Evolutionary conservation across 495 filamentous ascomycete genomes (phyloP).

Genomic region (Parachaetomium inaequale): DNA sequence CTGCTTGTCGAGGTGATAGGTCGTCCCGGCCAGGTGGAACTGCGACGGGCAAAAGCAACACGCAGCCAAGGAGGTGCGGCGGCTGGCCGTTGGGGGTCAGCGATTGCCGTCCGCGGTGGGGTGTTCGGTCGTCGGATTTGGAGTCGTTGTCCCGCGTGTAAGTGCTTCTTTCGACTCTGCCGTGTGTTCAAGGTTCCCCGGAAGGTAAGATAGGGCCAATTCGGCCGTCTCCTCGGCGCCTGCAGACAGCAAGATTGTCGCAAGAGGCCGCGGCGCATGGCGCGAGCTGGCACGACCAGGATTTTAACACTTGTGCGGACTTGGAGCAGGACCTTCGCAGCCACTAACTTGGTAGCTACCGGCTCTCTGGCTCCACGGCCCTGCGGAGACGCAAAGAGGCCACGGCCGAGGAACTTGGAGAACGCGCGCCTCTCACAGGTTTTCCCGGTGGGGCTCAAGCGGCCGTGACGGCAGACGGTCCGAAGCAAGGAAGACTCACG

Average conservation of each 20-base stretch:
- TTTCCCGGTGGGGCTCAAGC: slow-evolving; percentile 6
- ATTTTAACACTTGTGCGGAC: background rate
- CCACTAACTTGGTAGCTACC: too few relatives aligned
- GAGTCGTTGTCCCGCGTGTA: background rate
- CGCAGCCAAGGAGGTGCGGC: background rate
- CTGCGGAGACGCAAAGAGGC: background rate
- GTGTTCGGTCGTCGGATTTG: background rate
- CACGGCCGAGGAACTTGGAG: background rate
- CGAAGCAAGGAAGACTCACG: slow-evolving; percentile 7
- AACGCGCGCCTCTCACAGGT: background rate
- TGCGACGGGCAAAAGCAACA: background rate
- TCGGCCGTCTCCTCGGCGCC: background rate
- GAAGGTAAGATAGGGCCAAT: background rate
- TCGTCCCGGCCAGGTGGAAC: slow-evolving; percentile 4
- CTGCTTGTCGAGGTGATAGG: background rate
- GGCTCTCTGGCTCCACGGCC: slow-evolving; percentile 6
- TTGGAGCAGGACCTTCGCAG: background rate
- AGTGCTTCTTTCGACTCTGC: background rate
- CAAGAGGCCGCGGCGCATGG: background rate
- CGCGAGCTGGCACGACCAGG: background rate
- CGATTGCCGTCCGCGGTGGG: background rate
- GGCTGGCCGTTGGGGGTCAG: slow-evolving; percentile 2
- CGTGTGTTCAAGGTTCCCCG: background rate
- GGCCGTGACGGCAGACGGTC: slow-evolving; percentile 12
- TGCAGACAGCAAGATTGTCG: background rate